A percentile compares a stretch with the other conserved stretches of the same genome.
Evolutionary conservation across 2,329 filamentous ascomycete genomes (phyloP).

Genomic region (Trichophaea hybrida): DNA sequence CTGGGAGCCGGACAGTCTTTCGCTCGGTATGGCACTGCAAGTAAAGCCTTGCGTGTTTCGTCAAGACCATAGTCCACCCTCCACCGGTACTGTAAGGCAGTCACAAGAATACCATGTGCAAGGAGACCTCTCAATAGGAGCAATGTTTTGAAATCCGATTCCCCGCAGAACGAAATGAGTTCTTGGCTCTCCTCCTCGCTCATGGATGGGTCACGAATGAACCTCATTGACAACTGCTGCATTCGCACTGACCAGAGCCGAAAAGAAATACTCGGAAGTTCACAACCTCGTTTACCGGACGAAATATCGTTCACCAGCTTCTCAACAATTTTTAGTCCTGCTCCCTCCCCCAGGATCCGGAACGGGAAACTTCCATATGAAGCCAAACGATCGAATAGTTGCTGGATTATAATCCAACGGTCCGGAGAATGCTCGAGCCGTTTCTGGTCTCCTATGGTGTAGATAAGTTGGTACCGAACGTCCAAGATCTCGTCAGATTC

Average conservation of each 20-base stretch:
- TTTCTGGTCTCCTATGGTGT: slow-evolving; percentile 43
- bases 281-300: not conserved
- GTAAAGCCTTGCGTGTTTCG: slow-evolving; percentile 30
- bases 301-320: not conserved
- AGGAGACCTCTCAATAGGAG: slow-evolving; percentile 44
- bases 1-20: slow-evolving; percentile 43
- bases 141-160: slow-evolving; percentile 27
- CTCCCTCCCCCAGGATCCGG: slow-evolving; percentile 34
- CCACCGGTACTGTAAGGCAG: slow-evolving; percentile 43
- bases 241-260: slow-evolving; percentile 7
- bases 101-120: slow-evolving; percentile 40
- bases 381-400: slow-evolving; percentile 35
- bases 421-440: slow-evolving; percentile 40
- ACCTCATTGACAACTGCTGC: slow-evolving; percentile 6
- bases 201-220: slow-evolving; percentile 31
- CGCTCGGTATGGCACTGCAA: slow-evolving; percentile 46
- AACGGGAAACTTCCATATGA: slow-evolving; percentile 36
- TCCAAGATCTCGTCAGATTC: slow-evolving; percentile 52
- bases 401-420: slow-evolving; percentile 44
- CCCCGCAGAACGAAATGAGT: not conserved
- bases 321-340: not conserved
- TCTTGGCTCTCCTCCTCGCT: not conserved
- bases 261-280: slow-evolving; percentile 8
- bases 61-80: slow-evolving; percentile 50
- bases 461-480: slow-evolving; percentile 47